phyloP scores from a whole-genome alignment of 164 flowering plant species.

The Vitis vinifera region ASM3070453v1 NC_081815.1:1178001-1178500 shows the following conservation, averaged over 20 bases:
- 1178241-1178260: not conserved
- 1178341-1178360: constrained; percentile 1
- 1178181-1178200: too few relatives aligned
- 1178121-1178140: too few relatives aligned
- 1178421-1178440: constrained; percentile 29
- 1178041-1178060: too few relatives aligned
- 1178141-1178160: too few relatives aligned
- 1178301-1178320: not conserved
- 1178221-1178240: not conserved
- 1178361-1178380: constrained; percentile 5
- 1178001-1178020: too few relatives aligned
- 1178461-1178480: constrained; percentile 28
- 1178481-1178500: constrained; percentile 36
- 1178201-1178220: not conserved
- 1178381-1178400: constrained; percentile 3
- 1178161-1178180: too few relatives aligned
- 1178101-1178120: too few relatives aligned
- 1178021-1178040: too few relatives aligned
- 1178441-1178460: constrained; percentile 21
- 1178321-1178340: constrained; percentile 1
- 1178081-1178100: too few relatives aligned
- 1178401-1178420: constrained; percentile 20
- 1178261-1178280: not conserved
- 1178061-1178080: too few relatives aligned
- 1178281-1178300: not conserved